Percentiles rank a stretch among this genome's conserved stretches.
phyloP scores from a whole-genome alignment of 1,284 basidiomycete genomes.

The Ceratobasidium sp. region DNA sequence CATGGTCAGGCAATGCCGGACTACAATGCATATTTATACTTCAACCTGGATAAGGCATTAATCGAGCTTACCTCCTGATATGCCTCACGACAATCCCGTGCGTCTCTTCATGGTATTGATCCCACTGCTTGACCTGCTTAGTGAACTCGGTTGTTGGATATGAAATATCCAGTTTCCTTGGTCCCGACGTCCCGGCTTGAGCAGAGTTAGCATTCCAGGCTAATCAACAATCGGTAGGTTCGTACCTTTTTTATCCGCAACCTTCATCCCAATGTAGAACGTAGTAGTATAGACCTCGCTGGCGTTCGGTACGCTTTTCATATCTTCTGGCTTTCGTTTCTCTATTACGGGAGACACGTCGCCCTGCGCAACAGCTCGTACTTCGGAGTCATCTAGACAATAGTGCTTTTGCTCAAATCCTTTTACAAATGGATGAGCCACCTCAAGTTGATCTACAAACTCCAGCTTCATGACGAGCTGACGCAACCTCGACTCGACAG shows the following conservation, averaged over 20 bases:
- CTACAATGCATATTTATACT: slow-evolving; percentile 56
- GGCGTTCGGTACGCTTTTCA: slow-evolving; percentile 78
- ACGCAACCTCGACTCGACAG: slow-evolving; percentile 96
- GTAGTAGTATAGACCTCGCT: slow-evolving; percentile 90
- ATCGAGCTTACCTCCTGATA: slow-evolving; percentile 84
- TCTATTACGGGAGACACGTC: slow-evolving; percentile 78
- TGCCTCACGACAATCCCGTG: slow-evolving; percentile 97
- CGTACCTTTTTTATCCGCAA: slow-evolving; percentile 91
- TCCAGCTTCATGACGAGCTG: slow-evolving; percentile 98
- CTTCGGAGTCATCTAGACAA: slow-evolving; percentile 88
- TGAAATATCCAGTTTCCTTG: slow-evolving; percentile 91
- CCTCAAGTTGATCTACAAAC: slow-evolving; percentile 88
- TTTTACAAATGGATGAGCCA: slow-evolving; percentile 96
- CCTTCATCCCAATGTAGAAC: slow-evolving; percentile 95
- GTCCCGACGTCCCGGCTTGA: slow-evolving; percentile 73
- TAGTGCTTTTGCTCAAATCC: slow-evolving; percentile 90
- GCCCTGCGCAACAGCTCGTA: slow-evolving; percentile 89
- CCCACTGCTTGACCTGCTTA: slow-evolving; percentile 96
- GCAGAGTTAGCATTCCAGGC: background rate
- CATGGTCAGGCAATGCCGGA: slow-evolving; percentile 79
- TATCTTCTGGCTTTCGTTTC: slow-evolving; percentile 82
- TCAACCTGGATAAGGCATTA: background rate
- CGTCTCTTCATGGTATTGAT: slow-evolving; percentile 89
- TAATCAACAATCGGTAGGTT: slow-evolving; percentile 26
- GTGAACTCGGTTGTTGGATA: slow-evolving; percentile 97